These are phyloP conservation scores for Prunus persica DNA, from an alignment of 306 rosid genomes.

Conservation along the genomic window Prunus_persica_NCBIv2 NC_034009.1:40759001-40759500, in stretches of 20 bases:
- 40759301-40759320: constrained; percentile 45
- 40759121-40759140: constrained; percentile 21
- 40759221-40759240: constrained; percentile 59
- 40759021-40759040: background rate
- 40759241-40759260: constrained; percentile 47
- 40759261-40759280: constrained; percentile 57
- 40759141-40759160: constrained; percentile 18
- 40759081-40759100: background rate
- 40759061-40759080: background rate
- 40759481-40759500: constrained; percentile 38
- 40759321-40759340: constrained; percentile 45
- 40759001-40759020: background rate
- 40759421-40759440: constrained; percentile 55
- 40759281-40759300: constrained; percentile 61
- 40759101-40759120: background rate
- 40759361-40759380: constrained; percentile 45
- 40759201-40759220: constrained; percentile 93
- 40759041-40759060: background rate
- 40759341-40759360: constrained; percentile 44
- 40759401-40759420: constrained; percentile 50
- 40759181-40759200: constrained; percentile 82
- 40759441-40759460: constrained; percentile 49
- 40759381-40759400: constrained; percentile 48
- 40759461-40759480: constrained; percentile 58
- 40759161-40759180: constrained; percentile 55